Evolutionary conservation across 371 early-diverging fungal species (phyloP), one percentile per base, ranked within the genome.

Genomic region (Mortierella sp.): DNA sequence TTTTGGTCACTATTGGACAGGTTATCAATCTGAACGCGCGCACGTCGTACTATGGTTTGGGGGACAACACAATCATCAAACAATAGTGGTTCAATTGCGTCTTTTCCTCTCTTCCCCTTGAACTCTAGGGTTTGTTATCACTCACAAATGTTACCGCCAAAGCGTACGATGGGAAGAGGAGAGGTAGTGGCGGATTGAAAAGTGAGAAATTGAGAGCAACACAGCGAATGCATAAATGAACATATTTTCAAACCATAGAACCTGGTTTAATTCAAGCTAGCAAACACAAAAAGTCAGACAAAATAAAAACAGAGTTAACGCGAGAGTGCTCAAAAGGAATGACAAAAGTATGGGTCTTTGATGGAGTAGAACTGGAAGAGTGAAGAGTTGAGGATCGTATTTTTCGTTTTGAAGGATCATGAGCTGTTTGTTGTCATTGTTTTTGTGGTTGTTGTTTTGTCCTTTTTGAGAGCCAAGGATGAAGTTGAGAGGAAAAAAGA

Each of bases 251-350:
- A 22, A n/a, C n/a, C n/a, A n/a, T n/a, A n/a, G n/a, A n/a, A n/a
- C n/a, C n/a, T n/a, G n/a, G n/a, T n/a, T n/a, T n/a, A n/a, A n/a
- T n/a, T n/a, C n/a, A n/a, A n/a, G n/a, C n/a, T n/a, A n/a, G n/a
- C n/a, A n/a, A n/a, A n/a, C n/a, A n/a, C n/a, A n/a, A n/a, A n/a
- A n/a, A n/a, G n/a, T n/a, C n/a, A n/a, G 14, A 24, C 24, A 66
- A 66, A 45, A 34, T 41, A 66, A 45, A 66, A 66, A 43, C 41
- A 66, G 66, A 66, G 66, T 29, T 45, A 66, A 45, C 31, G 4
- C 41, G 66, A 45, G 66, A 66, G 66, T 45, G 44, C 7, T 31
- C 16, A 45, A 29, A 34, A 31, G 19, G 6, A 29, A 29, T 43
- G 26, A 41, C 44, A 66, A 31, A 44, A 22, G 37, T 44, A 66